Evolutionary conservation across 2,329 filamentous ascomycete genomes (phyloP), one percentile per base, ranked within the genome.

Genomic region (Xylariales sp.): DNA sequence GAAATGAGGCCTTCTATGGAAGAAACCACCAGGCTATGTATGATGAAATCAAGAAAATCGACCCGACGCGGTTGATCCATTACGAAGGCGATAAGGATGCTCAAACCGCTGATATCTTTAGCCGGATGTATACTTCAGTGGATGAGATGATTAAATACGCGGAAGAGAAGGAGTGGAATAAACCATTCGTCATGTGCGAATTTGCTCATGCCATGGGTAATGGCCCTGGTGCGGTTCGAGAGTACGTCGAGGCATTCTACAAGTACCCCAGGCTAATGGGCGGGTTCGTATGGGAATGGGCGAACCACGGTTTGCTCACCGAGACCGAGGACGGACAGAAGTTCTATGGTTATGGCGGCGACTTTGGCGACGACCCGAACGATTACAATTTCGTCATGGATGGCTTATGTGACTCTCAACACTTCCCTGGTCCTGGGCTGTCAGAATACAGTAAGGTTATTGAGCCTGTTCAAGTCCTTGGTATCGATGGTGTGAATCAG

Each of bases 1-100:
- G 91, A 0, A 93, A 93, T 65, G 90, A 93, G 74, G 84, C 90
- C 0, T 93, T 91, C 73, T 92, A 91, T 65, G 91, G 91, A 0
- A 80, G 81, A 1, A 93, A 93, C 67, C 89, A 91, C 64, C 84
- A 83, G 56, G 87, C 86, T 9, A 93, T 93, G 90, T 89, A 90
- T 66, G 81, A 89, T 3, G 88, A 84, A 76, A 86, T 89, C 72
- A 89, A 87, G 69, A 73, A 79, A 0, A 82, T 85, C 12, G 90
- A 92, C 66, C 74, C 80, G 1, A 87, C 83, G 5, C 82, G 90
- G 1, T 84, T 86, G 0, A 82, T 92, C 0, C 90, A 92, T 73
- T 92, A 92, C 71, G 90, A 92, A 73, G 86, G 84, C 0, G 90
- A 91, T 65, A 77, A 82, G 3, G 76, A 86, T 1, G 89, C 89